Conservation (phyloP, 2,329 filamentous ascomycete genomes). For the Didymella keratinophila region DNA sequence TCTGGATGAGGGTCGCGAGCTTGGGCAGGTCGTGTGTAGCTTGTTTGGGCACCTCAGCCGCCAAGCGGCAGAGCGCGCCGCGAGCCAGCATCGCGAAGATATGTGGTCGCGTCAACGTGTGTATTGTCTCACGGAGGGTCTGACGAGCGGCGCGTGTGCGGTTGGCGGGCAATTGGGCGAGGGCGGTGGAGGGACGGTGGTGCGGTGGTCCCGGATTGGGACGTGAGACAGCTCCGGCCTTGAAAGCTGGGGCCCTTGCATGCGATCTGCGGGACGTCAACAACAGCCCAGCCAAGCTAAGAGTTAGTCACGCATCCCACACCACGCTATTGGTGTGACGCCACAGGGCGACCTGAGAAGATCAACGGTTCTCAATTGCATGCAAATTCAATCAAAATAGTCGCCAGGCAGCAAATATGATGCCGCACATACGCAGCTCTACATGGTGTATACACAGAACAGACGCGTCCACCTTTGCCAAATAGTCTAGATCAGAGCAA, state of each 20-base stretch:
- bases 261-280: conserved; percentile 16
- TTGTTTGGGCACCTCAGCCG: conserved; percentile 45
- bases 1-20: conserved; percentile 42
- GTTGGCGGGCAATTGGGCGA: conserved; percentile 30
- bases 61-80: conserved; percentile 48
- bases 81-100: conserved; percentile 46
- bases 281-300: not conserved
- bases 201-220: conserved; percentile 21
- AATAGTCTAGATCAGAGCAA: conserved; percentile 6
- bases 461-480: conserved; percentile 7
- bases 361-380: conserved; percentile 4
- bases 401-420: not conserved
- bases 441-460: conserved; percentile 18
- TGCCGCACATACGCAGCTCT: conserved; percentile 16
- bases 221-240: conserved; percentile 22
- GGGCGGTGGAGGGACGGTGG: conserved; percentile 17
- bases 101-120: conserved; percentile 8
- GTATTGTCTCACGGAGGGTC: conserved; percentile 16
- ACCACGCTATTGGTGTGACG: not conserved
- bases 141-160: conserved; percentile 27
- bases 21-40: conserved; percentile 48
- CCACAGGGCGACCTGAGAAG: not conserved
- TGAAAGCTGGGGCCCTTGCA: conserved; percentile 21
- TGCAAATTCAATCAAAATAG: conserved; percentile 6
- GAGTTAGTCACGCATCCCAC: not conserved